These are phyloP conservation scores for Phytophthora chlamydospora DNA, from an alignment of 352 stramenopile genomes.

Conservation along the genomic window DNA sequence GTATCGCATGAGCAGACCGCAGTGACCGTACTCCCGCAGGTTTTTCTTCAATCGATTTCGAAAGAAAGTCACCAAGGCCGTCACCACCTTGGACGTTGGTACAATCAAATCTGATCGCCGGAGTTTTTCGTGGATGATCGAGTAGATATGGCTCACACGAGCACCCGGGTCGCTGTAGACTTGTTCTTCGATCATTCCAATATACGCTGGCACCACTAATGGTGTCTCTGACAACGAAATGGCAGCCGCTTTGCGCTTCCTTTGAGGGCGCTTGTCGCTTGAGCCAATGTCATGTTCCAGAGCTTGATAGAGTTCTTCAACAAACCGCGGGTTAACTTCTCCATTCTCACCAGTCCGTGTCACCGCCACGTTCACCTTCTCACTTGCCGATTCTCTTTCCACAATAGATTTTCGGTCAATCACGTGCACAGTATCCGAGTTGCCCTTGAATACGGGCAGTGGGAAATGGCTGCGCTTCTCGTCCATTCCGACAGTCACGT, in stretches of 20 bases:
- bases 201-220: slow-evolving; percentile 51
- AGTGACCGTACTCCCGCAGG: slow-evolving; percentile 38
- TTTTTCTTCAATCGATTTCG: slow-evolving; percentile 46
- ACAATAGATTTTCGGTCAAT: slow-evolving; percentile 49
- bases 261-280: background rate
- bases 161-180: slow-evolving; percentile 50
- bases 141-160: slow-evolving; percentile 47
- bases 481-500: slow-evolving; percentile 10
- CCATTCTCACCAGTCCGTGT: slow-evolving; percentile 16
- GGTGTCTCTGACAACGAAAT: slow-evolving; percentile 14
- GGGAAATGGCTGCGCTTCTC: slow-evolving; percentile 1
- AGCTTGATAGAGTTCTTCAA: slow-evolving; percentile 38
- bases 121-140: slow-evolving; percentile 43
- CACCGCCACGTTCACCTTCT: slow-evolving; percentile 30
- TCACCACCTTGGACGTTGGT: slow-evolving; percentile 52
- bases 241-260: slow-evolving; percentile 32
- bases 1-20: slow-evolving; percentile 59
- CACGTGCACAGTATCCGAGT: slow-evolving; percentile 31
- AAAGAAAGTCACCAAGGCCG: slow-evolving; percentile 43
- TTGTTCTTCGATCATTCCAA: slow-evolving; percentile 63
- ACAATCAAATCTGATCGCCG: slow-evolving; percentile 42
- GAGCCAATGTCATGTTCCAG: slow-evolving; percentile 32
- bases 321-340: slow-evolving; percentile 28
- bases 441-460: slow-evolving; percentile 35
- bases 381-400: slow-evolving; percentile 35